Evolutionary conservation across 208 protist species (phyloP), one percentile per base, ranked within the genome.

Genomic region (Trypanosoma grayi): DNA sequence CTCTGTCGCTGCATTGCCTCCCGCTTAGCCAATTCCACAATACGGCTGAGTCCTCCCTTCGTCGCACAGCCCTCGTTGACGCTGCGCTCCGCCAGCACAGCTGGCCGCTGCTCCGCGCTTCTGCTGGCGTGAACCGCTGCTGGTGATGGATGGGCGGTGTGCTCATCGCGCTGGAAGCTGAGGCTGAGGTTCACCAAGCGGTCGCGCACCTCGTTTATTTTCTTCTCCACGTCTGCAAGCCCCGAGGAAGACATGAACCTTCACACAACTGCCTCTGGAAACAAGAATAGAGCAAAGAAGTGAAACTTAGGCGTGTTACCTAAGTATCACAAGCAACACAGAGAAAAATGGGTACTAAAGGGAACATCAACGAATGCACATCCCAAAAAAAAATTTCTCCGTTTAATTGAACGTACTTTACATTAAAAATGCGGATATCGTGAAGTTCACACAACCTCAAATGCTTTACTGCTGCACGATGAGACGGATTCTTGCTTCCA

Each of bases 201-300:
- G 34, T 65, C 30, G n/a, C 66, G 56, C 39, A 72, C 57, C 44
- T 66, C 57, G 39, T 72, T 59, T 34, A 72, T 72, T 60, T 72
- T 64, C 8, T 31, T 60, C 37, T 72, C 66, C 2, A 72, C 34
- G 30, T 72, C 66, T 20, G 58, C 43, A 37, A 65, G 47, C 16
- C 25, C 33, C 36, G 18, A 24, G 5, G 64, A 70, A 39, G 64
- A 54, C 64, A 70, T 70, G 18, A 48, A n/a, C n/a, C 40, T 22
- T 37, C 36, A 25, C 39, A 36, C 14, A 2, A 37, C 46, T 7
- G 54, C 31, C 56, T 31, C 41, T 56, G 59, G 4, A 61, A 50
- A 30, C 65, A 24, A 37, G 16, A 54, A 41, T n/a, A 56, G 30
- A 43, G 65, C 16, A 56, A 39, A 58, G 4, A 41, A 4, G 22